Evolutionary conservation across 371 early-diverging fungal genomes (phyloP), one percentile per base, ranked within the genome.

Genomic region (Syncephalastrum racemosum): DNA sequence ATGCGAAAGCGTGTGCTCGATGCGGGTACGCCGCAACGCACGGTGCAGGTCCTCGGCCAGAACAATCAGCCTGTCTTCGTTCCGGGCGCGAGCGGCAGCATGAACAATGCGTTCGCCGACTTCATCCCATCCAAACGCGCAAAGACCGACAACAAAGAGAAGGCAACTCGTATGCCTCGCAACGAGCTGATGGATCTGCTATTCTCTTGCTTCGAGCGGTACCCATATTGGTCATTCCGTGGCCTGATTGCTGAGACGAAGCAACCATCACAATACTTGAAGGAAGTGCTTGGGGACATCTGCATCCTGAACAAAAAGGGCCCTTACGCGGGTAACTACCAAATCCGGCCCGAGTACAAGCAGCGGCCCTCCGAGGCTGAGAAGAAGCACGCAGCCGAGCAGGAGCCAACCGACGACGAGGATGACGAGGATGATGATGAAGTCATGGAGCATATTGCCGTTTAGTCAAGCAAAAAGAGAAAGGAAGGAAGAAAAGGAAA

Each of bases 201-300:
- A 42, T 96, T 97, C 75, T 69, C 70, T 45, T 86, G 86, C 14
- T 97, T 94, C 70, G 88, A 90, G 54, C 77, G 83, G 60, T 85
- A 82, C 53, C 83, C 84, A n/a, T 91, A 94, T 64, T 93, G 90
- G 89, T 83, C 84, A 16, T 86, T 96, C 66, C 93, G 90, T 73
- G 92, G 88, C 31, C 72, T 96, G 50, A 75, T 90, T 6, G 94
- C 93, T 54, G 80, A 85, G 39, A 92, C 90, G 13, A 76, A 87
- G 52, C 93, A 93, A 65, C 92, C 92, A 3, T 71, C 68, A 20
- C 72, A 86, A 20, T 97, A 87, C 62, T 75, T 97, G 42, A 94
- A 91, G 60, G 97, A 97, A 61, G 85, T 95, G 1, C 60, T 97
- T 22, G 51, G 59, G 3, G 93, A 96, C 39, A 85, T 96, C 50